Conservation (phyloP, 192 early-diverging fungal genomes). For the Coemansia sp. region DNA sequence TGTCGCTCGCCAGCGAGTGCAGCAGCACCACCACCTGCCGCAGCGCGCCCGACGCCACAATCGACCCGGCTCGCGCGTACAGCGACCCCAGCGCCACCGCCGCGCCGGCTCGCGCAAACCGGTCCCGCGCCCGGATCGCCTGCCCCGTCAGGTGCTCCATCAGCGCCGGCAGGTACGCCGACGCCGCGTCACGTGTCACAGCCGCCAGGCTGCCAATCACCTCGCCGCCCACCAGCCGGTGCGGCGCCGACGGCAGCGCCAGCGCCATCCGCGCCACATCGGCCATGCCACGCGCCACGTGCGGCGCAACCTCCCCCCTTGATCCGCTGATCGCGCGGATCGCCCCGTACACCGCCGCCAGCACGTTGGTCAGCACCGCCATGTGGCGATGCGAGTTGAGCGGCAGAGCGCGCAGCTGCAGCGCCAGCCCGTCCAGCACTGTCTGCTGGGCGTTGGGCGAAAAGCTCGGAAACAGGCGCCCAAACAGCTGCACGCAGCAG, state of each 20-base stretch:
- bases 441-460: conserved; percentile 70
- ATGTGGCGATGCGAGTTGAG: conserved; percentile 68
- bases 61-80: conserved; percentile 83
- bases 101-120: conserved; percentile 90
- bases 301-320: not conserved
- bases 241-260: conserved; percentile 62
- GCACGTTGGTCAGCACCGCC: conserved; percentile 76
- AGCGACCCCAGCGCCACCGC: conserved; percentile 87
- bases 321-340: conserved; percentile 17
- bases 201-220: conserved; percentile 75
- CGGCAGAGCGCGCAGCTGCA: conserved; percentile 59
- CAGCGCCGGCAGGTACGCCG: conserved; percentile 33
- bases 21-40: conserved; percentile 86
- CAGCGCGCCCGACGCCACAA: conserved; percentile 79
- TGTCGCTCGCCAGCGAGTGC: conserved; percentile 85
- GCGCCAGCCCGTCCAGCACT: conserved; percentile 70
- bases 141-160: conserved; percentile 51
- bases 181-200: conserved; percentile 35
- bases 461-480: conserved; percentile 67
- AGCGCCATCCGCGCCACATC: conserved; percentile 55
- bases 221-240: conserved; percentile 77
- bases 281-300: conserved; percentile 27
- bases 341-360: conserved; percentile 67
- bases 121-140: conserved; percentile 89
- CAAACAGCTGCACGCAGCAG: conserved; percentile 73